These are phyloP conservation scores for Umbelopsis sp. DNA, from an alignment of 192 early-diverging fungal genomes.

Conservation along the genomic window DNA sequence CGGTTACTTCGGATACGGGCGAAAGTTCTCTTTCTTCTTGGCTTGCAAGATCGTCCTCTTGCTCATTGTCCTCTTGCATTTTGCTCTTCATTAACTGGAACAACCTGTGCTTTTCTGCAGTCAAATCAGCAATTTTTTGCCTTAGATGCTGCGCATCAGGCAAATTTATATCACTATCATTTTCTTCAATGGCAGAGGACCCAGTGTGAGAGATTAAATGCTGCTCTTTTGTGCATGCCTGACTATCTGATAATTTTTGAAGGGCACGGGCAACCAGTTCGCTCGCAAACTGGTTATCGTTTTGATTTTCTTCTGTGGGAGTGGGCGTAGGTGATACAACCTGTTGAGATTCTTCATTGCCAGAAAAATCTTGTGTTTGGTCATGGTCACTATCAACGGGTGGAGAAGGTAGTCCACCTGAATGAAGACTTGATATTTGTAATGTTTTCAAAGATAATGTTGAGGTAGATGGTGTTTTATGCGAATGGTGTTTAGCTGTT, in stretches of 20 bases:
- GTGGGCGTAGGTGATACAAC: constrained; percentile 5
- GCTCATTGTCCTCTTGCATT: neutral
- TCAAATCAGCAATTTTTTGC: constrained; percentile 15
- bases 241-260: neutral
- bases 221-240: neutral
- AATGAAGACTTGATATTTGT: neutral
- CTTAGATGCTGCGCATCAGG: neutral
- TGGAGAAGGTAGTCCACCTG: neutral
- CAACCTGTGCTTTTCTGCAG: constrained; percentile 1
- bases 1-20: too few species aligned
- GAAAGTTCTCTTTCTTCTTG: neutral
- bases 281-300: neutral
- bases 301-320: neutral
- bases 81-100: constrained; percentile 14
- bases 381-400: neutral
- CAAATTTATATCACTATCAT: neutral
- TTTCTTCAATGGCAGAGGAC: neutral
- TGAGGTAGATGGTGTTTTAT: neutral
- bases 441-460: neutral
- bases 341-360: neutral
- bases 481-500: neutral
- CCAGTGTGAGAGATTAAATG: neutral
- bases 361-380: neutral
- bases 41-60: neutral
- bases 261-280: neutral